Evolutionary conservation across 2,329 filamentous ascomycete genomes (phyloP), one percentile per base, ranked within the genome.

Genomic region (Paramyrothecium roridum): DNA sequence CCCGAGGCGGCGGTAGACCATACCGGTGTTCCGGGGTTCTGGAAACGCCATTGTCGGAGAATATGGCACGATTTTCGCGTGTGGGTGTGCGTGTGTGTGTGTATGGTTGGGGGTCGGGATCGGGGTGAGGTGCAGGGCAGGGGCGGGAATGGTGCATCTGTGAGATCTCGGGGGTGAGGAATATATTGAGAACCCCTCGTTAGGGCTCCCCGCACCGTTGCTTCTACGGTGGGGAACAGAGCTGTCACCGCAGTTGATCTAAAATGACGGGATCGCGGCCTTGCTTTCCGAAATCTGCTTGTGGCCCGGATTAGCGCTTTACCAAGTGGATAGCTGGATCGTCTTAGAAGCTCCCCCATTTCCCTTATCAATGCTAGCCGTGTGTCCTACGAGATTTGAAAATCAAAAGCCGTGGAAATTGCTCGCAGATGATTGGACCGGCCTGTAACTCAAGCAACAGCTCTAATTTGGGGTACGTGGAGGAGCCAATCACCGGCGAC

Each of bases 1-100:
- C 52, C 73, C 73, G 8, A 76, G 69, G 34, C 72, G 72, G 63
- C 74, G 73, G 64, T 76, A 76, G 60, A 68, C 56, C 74, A 76
- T 77, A 55, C 75, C 75, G 13, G 74, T 76, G 54, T 76, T 70
- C 54, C 75, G 67, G 53, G 75, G 75, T 67, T 77, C 75, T 61
- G 70, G 59, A 67, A 70, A 76, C 43, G 75, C 72, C 75, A 77
- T 77, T 57, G 49, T 69, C 13, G 37, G 37, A 19, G n/a, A 19
- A 43, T 43, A 43, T 43, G 13, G 37, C 37, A 43, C 37, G 37
- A 43, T 43, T 43, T 4, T 30, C 26, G 26, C 26, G 26, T 10
- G 26, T 4, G 26, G 4, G 26, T 30, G 26, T 4, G 4, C 26
- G 26, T 30, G 6, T 30, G 26, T n/a, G 33, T 37, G 33, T 37